Evolutionary conservation across 1,284 basidiomycete species (phyloP).

Genomic region (Ceratobasidium sp.): DNA sequence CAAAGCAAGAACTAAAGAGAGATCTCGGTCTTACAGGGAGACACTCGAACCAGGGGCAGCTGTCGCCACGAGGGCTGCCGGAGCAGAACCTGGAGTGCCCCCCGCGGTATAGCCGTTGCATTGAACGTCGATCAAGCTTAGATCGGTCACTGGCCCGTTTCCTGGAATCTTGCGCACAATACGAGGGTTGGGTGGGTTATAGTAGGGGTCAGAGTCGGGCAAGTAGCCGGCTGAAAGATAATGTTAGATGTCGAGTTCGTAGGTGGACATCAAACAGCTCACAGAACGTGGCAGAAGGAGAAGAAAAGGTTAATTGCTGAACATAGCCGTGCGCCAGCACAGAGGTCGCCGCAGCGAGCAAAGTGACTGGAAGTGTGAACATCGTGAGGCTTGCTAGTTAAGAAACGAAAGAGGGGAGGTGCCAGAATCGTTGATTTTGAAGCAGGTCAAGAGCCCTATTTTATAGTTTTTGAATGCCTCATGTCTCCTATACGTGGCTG

Average conservation of each 20-base stretch:
- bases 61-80: constrained; percentile 63
- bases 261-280: constrained; percentile 53
- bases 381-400: neutral
- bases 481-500: neutral
- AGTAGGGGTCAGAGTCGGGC: constrained; percentile 60
- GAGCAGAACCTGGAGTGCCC: constrained; percentile 60
- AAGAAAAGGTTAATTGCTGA: constrained; percentile 55
- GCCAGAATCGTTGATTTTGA: neutral
- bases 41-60: constrained; percentile 64
- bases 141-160: constrained; percentile 53
- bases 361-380: constrained; percentile 7
- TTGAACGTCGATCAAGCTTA: constrained; percentile 54
- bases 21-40: constrained; percentile 1
- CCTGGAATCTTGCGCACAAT: constrained; percentile 63
- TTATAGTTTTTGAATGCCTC: neutral
- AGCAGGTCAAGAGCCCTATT: neutral
- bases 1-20: neutral
- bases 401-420: neutral
- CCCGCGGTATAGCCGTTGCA: constrained; percentile 58
- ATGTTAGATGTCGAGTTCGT: constrained; percentile 51
- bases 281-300: constrained; percentile 26
- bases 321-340: constrained; percentile 59
- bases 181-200: constrained; percentile 61
- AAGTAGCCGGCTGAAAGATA: constrained; percentile 54
- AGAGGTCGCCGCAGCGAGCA: constrained; percentile 33